Percentiles rank a stretch among this genome's conserved stretches.
Conservation (phyloP, 2,329 filamentous ascomycete genomes). For the Sarocladium strictum region DNA sequence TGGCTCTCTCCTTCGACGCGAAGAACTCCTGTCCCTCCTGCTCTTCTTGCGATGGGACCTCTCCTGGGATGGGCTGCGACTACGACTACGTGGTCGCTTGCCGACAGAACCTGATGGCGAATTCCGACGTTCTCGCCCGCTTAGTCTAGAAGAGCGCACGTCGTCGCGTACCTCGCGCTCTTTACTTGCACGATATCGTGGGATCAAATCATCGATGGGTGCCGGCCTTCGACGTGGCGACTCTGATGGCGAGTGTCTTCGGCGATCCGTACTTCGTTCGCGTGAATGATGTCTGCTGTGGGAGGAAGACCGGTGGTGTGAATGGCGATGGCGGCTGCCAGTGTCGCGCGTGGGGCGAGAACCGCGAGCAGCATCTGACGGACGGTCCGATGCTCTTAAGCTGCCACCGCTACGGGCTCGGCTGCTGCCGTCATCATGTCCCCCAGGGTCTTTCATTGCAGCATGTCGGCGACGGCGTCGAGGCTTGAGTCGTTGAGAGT, state of each 20-base stretch:
- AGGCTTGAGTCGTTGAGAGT: conserved; percentile 11
- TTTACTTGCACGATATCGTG: conserved; percentile 28
- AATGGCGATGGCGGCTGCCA: conserved; percentile 25
- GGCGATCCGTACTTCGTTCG: conserved; percentile 31
- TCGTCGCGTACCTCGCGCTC: conserved; percentile 23
- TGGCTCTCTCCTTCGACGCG: conserved; percentile 29
- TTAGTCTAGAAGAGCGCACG: conserved; percentile 15
- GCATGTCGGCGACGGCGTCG: conserved; percentile 31
- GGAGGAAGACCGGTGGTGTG: conserved; percentile 16
- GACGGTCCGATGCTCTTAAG: conserved; percentile 24
- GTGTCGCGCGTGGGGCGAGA: conserved; percentile 23
- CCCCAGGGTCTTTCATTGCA: conserved; percentile 34
- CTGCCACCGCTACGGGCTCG: conserved; percentile 29
- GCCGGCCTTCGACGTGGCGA: conserved; percentile 19
- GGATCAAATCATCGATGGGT: conserved; percentile 28
- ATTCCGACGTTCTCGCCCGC: conserved; percentile 18
- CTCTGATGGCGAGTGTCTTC: conserved; percentile 21
- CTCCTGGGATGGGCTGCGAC: conserved; percentile 32
- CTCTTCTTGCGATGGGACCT: conserved; percentile 34
- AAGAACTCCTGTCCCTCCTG: conserved; percentile 28
- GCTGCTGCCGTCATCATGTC: conserved; percentile 31
- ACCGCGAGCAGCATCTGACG: conserved; percentile 25
- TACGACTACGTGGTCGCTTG: conserved; percentile 38
- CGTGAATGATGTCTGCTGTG: conserved; percentile 31
- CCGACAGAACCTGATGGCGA: conserved; percentile 28